A percentile compares a stretch with the other conserved stretches of the same genome.
Evolutionary conservation across 305 asterid species (phyloP).

Genomic region (Fraxinus xanthoxyloides): DNA sequence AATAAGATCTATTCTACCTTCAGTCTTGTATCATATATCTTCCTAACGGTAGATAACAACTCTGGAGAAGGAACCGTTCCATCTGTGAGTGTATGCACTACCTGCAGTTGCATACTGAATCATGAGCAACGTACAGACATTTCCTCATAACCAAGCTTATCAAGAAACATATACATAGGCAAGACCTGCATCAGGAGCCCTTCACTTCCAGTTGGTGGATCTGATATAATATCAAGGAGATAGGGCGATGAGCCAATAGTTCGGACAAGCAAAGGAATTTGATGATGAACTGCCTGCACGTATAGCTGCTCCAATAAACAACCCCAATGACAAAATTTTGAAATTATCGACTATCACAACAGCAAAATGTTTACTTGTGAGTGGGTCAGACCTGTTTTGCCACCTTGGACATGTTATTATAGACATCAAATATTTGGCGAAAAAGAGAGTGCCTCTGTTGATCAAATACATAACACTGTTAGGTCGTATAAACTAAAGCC

Average conservation of each 20-base stretch:
- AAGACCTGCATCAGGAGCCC: constrained; percentile 78
- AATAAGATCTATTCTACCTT: constrained; percentile 51
- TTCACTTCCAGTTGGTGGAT: constrained; percentile 85
- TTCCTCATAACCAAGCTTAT: constrained; percentile 19
- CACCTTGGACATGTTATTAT: constrained; percentile 51
- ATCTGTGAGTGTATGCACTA: constrained; percentile 85
- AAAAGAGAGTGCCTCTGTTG: constrained; percentile 88
- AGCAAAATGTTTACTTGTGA: constrained; percentile 10
- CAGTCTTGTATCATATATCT: constrained; percentile 67
- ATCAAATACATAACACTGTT: constrained; percentile 28
- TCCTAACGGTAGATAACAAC: constrained; percentile 60
- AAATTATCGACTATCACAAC: constrained; percentile 2
- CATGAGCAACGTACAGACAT: constrained; percentile 26
- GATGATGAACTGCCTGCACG: constrained; percentile 82
- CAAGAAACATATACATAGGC: constrained; percentile 10
- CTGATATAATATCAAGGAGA: constrained; percentile 74
- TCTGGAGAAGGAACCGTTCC: constrained; percentile 82
- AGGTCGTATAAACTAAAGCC: constrained; percentile 16
- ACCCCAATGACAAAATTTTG: constrained; percentile 14
- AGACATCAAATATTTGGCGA: constrained; percentile 69
- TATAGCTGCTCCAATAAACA: constrained; percentile 29
- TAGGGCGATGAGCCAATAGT: constrained; percentile 85
- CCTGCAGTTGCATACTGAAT: constrained; percentile 51
- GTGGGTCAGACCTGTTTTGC: constrained; percentile 73
- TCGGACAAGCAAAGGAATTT: constrained; percentile 87